A percentile compares a stretch with the other conserved stretches of the same genome.
Evolutionary conservation across 2,329 filamentous ascomycete species (phyloP).

Genomic region (Macrophomina phaseolina): DNA sequence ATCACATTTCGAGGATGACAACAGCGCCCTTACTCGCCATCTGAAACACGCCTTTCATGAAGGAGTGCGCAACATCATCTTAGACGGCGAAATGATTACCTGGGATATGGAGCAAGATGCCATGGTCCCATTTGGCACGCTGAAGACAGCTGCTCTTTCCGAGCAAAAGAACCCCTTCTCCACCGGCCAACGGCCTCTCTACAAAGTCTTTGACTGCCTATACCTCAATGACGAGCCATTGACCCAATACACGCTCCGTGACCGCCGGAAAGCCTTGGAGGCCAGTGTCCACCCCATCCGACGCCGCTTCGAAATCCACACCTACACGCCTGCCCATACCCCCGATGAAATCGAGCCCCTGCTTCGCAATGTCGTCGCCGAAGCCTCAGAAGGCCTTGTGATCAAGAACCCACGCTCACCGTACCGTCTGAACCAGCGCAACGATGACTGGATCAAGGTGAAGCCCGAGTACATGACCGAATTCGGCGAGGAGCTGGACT

Average conservation of each 20-base stretch:
- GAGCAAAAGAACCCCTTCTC: constrained; percentile 75
- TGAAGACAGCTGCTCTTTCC: constrained; percentile 86
- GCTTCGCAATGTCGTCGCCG: constrained; percentile 81
- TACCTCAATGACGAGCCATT: constrained; percentile 82
- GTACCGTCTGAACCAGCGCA: constrained; percentile 86
- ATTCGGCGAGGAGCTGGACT: constrained; percentile 91
- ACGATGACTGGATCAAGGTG: constrained; percentile 97
- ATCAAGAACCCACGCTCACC: constrained; percentile 89
- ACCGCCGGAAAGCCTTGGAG: constrained; percentile 77
- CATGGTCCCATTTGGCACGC: constrained; percentile 85
- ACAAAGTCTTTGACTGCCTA: constrained; percentile 88
- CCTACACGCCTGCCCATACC: constrained; percentile 68
- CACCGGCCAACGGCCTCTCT: constrained; percentile 74
- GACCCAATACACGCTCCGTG: constrained; percentile 80
- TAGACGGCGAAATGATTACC: constrained; percentile 98
- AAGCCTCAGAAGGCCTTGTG: constrained; percentile 87
- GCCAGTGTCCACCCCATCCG: constrained; percentile 72
- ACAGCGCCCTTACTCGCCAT: constrained; percentile 79
- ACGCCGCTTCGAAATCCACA: constrained; percentile 82
- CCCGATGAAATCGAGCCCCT: constrained; percentile 77
- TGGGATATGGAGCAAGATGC: constrained; percentile 89
- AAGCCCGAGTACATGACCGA: constrained; percentile 99
- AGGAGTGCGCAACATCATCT: constrained; percentile 82
- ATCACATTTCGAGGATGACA: constrained; percentile 72
- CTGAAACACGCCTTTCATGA: constrained; percentile 76